These are phyloP conservation scores for Terfezia claveryi DNA, from an alignment of 495 filamentous ascomycete species.

Conservation along the genomic window DNA sequence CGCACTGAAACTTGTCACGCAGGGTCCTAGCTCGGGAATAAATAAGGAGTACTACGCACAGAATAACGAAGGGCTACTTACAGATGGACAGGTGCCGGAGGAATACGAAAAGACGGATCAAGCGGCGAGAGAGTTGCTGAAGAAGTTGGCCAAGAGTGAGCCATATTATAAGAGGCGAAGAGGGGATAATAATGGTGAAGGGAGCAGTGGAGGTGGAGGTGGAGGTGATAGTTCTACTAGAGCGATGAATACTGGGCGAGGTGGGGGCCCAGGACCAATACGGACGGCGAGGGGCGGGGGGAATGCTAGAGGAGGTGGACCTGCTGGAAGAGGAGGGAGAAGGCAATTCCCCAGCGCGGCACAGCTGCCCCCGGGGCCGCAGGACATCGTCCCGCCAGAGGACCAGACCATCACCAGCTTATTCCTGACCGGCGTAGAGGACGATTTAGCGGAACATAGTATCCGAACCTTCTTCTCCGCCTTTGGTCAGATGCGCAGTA, in stretches of 20 bases:
- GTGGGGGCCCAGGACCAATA: conserved; percentile 39
- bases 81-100: conserved; percentile 64
- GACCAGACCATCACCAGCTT: conserved; percentile 74
- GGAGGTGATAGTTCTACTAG: conserved; percentile 27
- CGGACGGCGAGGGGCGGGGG: conserved; percentile 41
- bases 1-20: conserved; percentile 90
- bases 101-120: conserved; percentile 95
- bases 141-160: conserved; percentile 69
- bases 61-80: conserved; percentile 83
- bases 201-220: conserved; percentile 13
- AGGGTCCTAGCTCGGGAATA: conserved; percentile 70
- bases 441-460: conserved; percentile 80
- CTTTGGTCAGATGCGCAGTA: conserved; percentile 66
- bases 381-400: conserved; percentile 62
- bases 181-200: conserved; percentile 27
- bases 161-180: conserved; percentile 70
- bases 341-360: conserved; percentile 44
- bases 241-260: conserved; percentile 11
- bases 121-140: conserved; percentile 72
- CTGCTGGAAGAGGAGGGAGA: conserved; percentile 24
- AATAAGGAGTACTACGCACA: conserved; percentile 97
- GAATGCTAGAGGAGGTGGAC: conserved; percentile 22
- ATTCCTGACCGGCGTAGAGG: conserved; percentile 87
- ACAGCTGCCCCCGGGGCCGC: conserved; percentile 53
- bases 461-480: conserved; percentile 73